Percentiles rank a stretch among this genome's conserved stretches.
These are phyloP conservation scores for Candida yuanshanica DNA, from an alignment of 805 yeast species.

Conservation along the genomic window DNA sequence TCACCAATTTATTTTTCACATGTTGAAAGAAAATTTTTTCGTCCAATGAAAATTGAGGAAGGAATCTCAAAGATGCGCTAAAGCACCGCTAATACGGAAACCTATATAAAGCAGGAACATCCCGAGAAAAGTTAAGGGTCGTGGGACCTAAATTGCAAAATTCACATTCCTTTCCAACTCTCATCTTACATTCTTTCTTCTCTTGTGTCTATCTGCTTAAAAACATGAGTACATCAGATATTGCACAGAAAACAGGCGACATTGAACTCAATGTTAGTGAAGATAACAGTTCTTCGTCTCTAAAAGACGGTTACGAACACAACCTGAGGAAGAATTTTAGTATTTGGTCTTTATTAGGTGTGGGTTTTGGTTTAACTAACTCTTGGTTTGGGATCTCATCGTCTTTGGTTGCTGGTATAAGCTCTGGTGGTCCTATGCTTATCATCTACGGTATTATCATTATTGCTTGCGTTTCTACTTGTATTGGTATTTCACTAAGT, in stretches of 20 bases:
- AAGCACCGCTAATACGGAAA: too few relatives aligned
- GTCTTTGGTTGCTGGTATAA: slow-evolving; percentile 45
- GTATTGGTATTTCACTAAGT: slow-evolving; percentile 43
- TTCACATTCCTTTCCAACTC: too few relatives aligned
- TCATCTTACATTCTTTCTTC: too few relatives aligned
- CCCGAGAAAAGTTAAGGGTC: too few relatives aligned
- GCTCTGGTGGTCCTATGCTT: slow-evolving; percentile 51
- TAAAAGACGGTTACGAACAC: slow-evolving; percentile 14
- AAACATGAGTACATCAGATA: not conserved
- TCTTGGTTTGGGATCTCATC: slow-evolving; percentile 60
- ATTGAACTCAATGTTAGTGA: not conserved
- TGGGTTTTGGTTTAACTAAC: slow-evolving; percentile 53
- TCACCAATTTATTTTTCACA: too few relatives aligned
- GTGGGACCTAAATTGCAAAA: too few relatives aligned
- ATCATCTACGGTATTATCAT: slow-evolving; percentile 52
- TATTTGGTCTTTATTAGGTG: slow-evolving; percentile 43
- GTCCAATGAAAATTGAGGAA: too few relatives aligned
- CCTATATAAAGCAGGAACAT: too few relatives aligned
- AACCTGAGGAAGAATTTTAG: slow-evolving; percentile 27
- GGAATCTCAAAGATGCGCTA: too few relatives aligned
- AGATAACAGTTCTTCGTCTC: not conserved
- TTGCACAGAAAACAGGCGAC: not conserved
- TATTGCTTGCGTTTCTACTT: slow-evolving; percentile 39
- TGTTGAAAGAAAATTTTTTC: too few relatives aligned
- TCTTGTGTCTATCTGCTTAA: not conserved